A percentile compares a stretch with the other conserved stretches of the same genome.
phyloP scores from a whole-genome alignment of 768 basidiomycete species.

The Hortiboletus flavorubellus region DNA sequence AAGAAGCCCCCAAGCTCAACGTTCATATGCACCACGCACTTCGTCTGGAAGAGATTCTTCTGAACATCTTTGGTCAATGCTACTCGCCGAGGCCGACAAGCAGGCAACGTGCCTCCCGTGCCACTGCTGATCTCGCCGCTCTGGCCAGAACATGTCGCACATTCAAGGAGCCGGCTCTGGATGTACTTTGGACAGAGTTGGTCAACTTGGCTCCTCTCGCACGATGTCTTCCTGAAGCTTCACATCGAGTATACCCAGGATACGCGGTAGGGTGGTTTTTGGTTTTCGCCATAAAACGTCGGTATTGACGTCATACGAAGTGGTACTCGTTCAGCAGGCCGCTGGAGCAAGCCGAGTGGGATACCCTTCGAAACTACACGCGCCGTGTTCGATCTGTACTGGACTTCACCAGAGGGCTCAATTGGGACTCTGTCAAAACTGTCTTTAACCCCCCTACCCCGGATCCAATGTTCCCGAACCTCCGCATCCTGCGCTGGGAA shows the following conservation, averaged over 20 bases:
- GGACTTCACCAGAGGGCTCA: slow-evolving; percentile 15
- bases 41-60: slow-evolving; percentile 6
- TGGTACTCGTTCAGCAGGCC: slow-evolving; percentile 18
- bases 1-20: background rate
- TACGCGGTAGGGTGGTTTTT: background rate
- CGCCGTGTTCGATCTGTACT: slow-evolving; percentile 12
- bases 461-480: slow-evolving; percentile 19
- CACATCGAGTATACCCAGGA: slow-evolving; percentile 12
- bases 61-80: slow-evolving; percentile 5
- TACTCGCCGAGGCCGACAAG: background rate
- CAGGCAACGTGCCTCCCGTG: background rate
- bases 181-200: slow-evolving; percentile 7
- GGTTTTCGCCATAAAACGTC: background rate
- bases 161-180: slow-evolving; percentile 6
- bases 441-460: slow-evolving; percentile 14
- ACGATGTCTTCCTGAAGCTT: slow-evolving; percentile 5
- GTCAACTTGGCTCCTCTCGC: slow-evolving; percentile 2
- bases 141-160: slow-evolving; percentile 8
- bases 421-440: slow-evolving; percentile 16
- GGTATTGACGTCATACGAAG: background rate
- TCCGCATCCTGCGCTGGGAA: slow-evolving; percentile 20
- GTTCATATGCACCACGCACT: slow-evolving; percentile 10
- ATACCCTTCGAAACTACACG: slow-evolving; percentile 9
- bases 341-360: slow-evolving; percentile 7
- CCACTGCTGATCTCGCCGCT: background rate